Evolutionary conservation across 176 grass and related monocot genomes (phyloP), one percentile per base, ranked within the genome.

Genomic region (Canna indica): DNA sequence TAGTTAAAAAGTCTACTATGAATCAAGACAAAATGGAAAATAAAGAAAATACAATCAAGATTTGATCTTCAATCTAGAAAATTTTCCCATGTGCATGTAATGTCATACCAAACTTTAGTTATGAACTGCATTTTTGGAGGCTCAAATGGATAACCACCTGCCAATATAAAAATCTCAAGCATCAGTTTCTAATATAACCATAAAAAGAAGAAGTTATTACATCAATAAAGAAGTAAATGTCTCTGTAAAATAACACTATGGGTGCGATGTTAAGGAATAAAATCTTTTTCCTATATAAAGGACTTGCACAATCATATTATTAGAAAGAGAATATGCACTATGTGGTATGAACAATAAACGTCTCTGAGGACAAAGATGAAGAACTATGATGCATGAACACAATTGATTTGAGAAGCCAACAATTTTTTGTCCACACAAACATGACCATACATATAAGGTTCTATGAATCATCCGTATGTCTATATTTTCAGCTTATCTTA

Each of bases 61-160:
- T 22, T 34, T 34, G 10, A 47, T 25, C 1, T 31, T 2, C n/a
- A 44, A 83, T 32, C 18, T 47, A n/a, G n/a, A n/a, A n/a, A n/a
- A n/a, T n/a, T n/a, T n/a, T 12, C 56, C 0, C 42, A 29, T 0
- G 36, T 39, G 65, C 5, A 64, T 48, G 60, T 25, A 82, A 36
- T 27, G 56, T 6, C 95, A 16, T 93, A 99, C 95, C 95, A 99
- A 74, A 99, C 95, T 99, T 94, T 99, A 25, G 95, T 99, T 76
- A 99, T 47, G 68, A 99, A 99, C 72, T 90, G 95, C 95, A 99
- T 99, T 80, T 99, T 99, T 4, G 95, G 95, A 76, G 95, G 95
- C 70, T 94, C 95, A 73, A 99, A 99, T 39, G 95, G 95, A 68
- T 99, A 99, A 31, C 84, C 95, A 77, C 80, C 95, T 99, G 90